Base-by-base conservation (phyloP, 2,329 filamentous ascomycete genomes). In the Magnaporthiopsis rhizophila region DNA sequence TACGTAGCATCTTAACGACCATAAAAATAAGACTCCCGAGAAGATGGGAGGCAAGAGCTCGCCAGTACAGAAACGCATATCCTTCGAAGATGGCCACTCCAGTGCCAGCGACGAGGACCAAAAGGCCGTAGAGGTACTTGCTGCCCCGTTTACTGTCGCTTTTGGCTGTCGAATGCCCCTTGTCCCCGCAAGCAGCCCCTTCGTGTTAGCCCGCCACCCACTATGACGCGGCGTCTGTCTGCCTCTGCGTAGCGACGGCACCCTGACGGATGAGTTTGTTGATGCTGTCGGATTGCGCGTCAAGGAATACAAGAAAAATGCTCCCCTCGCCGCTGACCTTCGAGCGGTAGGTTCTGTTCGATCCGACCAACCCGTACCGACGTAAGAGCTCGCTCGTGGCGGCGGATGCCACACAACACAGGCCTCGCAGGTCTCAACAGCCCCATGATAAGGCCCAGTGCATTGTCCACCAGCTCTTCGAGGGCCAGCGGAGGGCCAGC, bases 331-430 rank as follows among this genome's bases (percentile, higher is more conserved):
- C 45, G 45, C 45, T 53, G 45, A 53, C 21, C 62, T 24, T 61
- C 34, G 12, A 15, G 45, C 21, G 45, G 45, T 59, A 86, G 84
- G 86, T 89, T 62, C 80, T 85, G 28, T 89, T 89, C 70, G 86
- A 89, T 66, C 76, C 83, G 1, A 75, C 80, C 56, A 87, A 83
- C 68, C 80, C 81, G 0, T 86, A 88, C 69, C 83, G 87, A 28
- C 82, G 87, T 65, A 89, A 89, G 76, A 88, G 85, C 70, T 89
- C 86, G 15, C 79, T 89, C 61, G 83, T 88, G 15, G 72, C 79
- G 5, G 76, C 77, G 61, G 84, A 88, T 36, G 70, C 76, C 3
- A 69, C 75, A 21, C 67, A 71, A 9, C 78, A 78, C 6, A 68
- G 76, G 62, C 69, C 78, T 12, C 72, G 71, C 8, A 69, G 72